These are phyloP conservation scores for Sclerotinia spermophila DNA, from an alignment of 2,329 filamentous ascomycete genomes.

Conservation along the genomic window DNA sequence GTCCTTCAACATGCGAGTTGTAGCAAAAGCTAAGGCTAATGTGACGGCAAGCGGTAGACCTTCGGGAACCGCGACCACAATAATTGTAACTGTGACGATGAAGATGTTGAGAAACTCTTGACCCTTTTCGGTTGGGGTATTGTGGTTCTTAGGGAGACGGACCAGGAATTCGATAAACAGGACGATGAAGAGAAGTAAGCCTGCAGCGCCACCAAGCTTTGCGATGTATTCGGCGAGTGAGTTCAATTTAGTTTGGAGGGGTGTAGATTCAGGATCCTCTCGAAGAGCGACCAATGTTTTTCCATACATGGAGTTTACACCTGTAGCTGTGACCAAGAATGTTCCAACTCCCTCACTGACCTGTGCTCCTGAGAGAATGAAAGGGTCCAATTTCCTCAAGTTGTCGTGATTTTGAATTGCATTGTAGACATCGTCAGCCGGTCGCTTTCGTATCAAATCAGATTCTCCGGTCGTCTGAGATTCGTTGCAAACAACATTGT, in stretches of 20 bases:
- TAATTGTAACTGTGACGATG: conserved; percentile 62
- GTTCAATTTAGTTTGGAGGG: conserved; percentile 74
- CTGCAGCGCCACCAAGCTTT: conserved; percentile 69
- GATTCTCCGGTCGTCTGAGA: conserved; percentile 76
- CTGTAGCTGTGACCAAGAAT: conserved; percentile 72
- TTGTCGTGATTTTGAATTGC: conserved; percentile 58
- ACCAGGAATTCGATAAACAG: conserved; percentile 75
- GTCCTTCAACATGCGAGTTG: conserved; percentile 64
- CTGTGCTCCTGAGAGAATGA: conserved; percentile 76
- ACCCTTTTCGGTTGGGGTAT: conserved; percentile 52
- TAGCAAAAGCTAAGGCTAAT: conserved; percentile 63
- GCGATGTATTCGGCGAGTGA: conserved; percentile 75
- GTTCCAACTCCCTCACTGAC: conserved; percentile 72
- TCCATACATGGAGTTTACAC: conserved; percentile 70
- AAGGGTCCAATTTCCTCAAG: conserved; percentile 68
- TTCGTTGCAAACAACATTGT: conserved; percentile 67
- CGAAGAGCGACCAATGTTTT: conserved; percentile 76
- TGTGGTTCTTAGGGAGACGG: conserved; percentile 49
- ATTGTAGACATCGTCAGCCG: conserved; percentile 60
- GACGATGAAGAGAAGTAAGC: conserved; percentile 72
- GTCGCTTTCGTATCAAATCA: conserved; percentile 64
- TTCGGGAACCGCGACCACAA: conserved; percentile 67
- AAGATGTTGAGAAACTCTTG: conserved; percentile 60
- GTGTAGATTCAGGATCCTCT: conserved; percentile 73
- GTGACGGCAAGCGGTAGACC: conserved; percentile 65